Evolutionary conservation across 495 filamentous ascomycete species (phyloP).

Genomic region (Astrothelium macrocarpum): DNA sequence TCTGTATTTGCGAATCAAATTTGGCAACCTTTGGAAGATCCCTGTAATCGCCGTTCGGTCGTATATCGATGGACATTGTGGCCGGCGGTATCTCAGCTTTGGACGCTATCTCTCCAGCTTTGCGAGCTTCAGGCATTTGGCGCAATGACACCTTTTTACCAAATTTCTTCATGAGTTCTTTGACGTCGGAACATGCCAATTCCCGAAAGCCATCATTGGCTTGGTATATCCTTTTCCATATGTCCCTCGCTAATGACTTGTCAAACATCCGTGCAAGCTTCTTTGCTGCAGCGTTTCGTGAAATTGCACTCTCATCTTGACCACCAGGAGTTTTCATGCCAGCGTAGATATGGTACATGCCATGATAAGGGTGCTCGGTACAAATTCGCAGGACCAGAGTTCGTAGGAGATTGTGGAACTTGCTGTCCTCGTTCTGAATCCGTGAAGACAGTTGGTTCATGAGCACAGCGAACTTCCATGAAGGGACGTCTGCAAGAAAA

Average conservation of each 20-base stretch:
- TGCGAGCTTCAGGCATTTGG: constrained; percentile 47
- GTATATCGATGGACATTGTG: constrained; percentile 75
- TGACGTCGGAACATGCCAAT: constrained; percentile 42
- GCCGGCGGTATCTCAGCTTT: constrained; percentile 69
- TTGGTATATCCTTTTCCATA: constrained; percentile 59
- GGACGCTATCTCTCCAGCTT: constrained; percentile 48
- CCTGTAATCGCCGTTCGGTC: constrained; percentile 64
- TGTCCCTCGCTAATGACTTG: constrained; percentile 36
- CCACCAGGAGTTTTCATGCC: constrained; percentile 55
- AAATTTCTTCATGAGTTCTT: constrained; percentile 37
- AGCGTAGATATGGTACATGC: constrained; percentile 90
- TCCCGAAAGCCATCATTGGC: constrained; percentile 64
- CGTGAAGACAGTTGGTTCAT: constrained; percentile 96
- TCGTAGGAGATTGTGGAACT: constrained; percentile 68
- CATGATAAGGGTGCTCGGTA: constrained; percentile 86
- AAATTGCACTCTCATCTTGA: constrained; percentile 62
- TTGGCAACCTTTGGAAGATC: constrained; percentile 57
- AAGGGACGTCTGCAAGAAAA: constrained; percentile 64
- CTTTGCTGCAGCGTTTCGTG: constrained; percentile 61
- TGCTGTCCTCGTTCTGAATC: constrained; percentile 54
- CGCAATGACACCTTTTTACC: constrained; percentile 55
- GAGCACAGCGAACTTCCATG: constrained; percentile 79
- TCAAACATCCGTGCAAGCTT: constrained; percentile 52
- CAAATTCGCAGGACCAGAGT: constrained; percentile 71
- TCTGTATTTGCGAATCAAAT: constrained; percentile 61